Conservation (phyloP, 208 protist genomes). For the Leptomonas pyrrhocoris region DNA sequence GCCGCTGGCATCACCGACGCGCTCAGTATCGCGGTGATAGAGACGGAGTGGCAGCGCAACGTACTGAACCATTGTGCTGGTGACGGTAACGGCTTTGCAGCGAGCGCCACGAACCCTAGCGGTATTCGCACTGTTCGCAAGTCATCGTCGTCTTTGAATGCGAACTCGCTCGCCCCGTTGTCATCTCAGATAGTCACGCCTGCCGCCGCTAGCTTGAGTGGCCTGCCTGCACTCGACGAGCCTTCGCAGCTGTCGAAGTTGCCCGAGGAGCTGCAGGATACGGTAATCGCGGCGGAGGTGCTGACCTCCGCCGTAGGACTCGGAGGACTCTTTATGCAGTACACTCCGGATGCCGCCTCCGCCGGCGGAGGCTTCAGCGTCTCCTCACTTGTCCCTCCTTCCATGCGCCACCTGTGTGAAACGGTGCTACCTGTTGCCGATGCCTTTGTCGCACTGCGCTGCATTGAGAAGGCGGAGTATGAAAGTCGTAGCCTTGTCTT, state of each 20-base stretch:
- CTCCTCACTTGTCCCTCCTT: conserved; percentile 51
- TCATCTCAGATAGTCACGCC: background rate
- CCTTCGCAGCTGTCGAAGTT: conserved; percentile 50
- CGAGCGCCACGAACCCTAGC: background rate
- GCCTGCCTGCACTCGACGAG: conserved; percentile 26
- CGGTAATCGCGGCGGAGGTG: conserved; percentile 63
- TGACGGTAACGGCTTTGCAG: background rate
- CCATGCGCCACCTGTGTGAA: conserved; percentile 74
- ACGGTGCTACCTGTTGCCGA: conserved; percentile 80
- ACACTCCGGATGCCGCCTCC: conserved; percentile 3
- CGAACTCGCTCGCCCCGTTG: conserved; percentile 19
- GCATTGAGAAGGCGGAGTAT: conserved; percentile 75
- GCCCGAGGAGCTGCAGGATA: conserved; percentile 86
- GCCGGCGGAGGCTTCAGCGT: conserved; percentile 47
- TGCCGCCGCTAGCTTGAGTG: background rate
- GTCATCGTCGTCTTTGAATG: conserved; percentile 1
- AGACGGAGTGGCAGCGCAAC: conserved; percentile 81
- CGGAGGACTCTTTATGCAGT: conserved; percentile 50
- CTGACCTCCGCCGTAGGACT: conserved; percentile 71
- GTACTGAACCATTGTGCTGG: background rate
- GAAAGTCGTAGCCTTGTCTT: conserved; percentile 70
- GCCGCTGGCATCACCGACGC: conserved; percentile 79
- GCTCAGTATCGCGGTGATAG: conserved; percentile 76
- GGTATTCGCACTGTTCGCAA: background rate
- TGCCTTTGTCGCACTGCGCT: conserved; percentile 70